Evolutionary conservation across 345 rosid genomes (phyloP).

Genomic region (Populus pruinosa): DNA sequence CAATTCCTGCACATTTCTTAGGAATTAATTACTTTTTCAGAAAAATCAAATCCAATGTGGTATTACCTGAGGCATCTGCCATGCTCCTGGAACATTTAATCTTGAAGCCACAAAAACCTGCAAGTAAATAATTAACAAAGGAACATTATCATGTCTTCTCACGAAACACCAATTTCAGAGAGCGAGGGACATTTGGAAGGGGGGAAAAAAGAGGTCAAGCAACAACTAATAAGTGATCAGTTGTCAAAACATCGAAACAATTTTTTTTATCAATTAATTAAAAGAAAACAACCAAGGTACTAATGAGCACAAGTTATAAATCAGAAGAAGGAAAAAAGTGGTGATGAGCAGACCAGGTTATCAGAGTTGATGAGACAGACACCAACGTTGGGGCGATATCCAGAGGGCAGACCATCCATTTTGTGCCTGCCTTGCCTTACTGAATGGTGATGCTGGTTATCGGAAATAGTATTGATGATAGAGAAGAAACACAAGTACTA

Average conservation of each 20-base stretch:
- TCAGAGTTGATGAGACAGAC: constrained; percentile 90
- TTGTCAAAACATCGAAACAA: background rate
- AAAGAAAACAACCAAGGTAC: background rate
- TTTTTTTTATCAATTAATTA: background rate
- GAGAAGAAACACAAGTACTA: background rate
- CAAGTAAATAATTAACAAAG: background rate
- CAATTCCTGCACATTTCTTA: background rate
- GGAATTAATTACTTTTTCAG: background rate
- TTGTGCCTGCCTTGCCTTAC: background rate
- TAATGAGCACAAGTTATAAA: background rate
- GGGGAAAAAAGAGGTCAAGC: background rate
- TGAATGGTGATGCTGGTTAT: background rate
- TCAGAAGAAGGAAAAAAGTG: background rate
- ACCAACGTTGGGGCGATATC: constrained; percentile 98
- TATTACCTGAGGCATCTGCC: constrained; percentile 99
- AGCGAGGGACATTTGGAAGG: background rate
- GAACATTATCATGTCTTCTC: background rate
- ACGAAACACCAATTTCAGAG: background rate
- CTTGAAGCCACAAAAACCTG: constrained; percentile 97
- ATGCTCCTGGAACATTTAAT: constrained; percentile 98
- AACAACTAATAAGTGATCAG: background rate
- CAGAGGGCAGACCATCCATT: constrained; percentile 87
- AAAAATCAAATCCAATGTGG: background rate
- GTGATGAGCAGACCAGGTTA: constrained; percentile 49
- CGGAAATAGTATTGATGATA: no score